Evolutionary conservation across 1,139 yeast species (phyloP).

Genomic region (Blastobotrys raffinosifermentans): DNA sequence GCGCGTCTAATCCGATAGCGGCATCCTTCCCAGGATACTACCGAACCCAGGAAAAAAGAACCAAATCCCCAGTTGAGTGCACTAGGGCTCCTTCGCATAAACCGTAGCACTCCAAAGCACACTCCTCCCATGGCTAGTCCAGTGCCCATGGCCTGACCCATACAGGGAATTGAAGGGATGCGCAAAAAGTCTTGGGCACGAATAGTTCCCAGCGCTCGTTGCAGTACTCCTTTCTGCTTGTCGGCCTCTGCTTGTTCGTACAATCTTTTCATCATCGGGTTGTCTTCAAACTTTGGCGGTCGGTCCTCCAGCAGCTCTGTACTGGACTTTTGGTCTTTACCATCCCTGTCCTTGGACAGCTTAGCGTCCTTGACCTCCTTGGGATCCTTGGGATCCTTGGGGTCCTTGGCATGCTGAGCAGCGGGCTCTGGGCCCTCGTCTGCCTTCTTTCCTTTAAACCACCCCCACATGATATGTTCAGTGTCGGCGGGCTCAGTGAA

Average conservation of each 20-base stretch:
- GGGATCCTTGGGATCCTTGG: too few relatives aligned
- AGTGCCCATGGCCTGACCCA: conserved; percentile 79
- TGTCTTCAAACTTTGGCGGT: conserved; percentile 32
- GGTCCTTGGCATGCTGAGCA: too few relatives aligned
- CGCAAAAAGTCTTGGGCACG: conserved; percentile 38
- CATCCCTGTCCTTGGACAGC: too few relatives aligned
- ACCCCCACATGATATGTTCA: too few relatives aligned
- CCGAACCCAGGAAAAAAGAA: conserved; percentile 72
- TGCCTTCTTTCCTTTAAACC: too few relatives aligned
- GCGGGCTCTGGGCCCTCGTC: too few relatives aligned
- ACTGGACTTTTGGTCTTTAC: too few relatives aligned
- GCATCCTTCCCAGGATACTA: conserved; percentile 93
- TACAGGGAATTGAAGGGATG: conserved; percentile 72
- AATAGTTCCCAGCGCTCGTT: conserved; percentile 4
- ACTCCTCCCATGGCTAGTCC: conserved; percentile 86
- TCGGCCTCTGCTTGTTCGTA: conserved; percentile 7
- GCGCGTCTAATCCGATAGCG: conserved; percentile 61
- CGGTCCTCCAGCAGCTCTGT: conserved; percentile 28
- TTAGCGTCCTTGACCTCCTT: too few relatives aligned
- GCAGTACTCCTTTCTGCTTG: conserved; percentile 4
- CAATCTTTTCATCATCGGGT: conserved; percentile 7
- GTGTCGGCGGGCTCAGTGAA: too few relatives aligned
- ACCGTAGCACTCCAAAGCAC: conserved; percentile 56
- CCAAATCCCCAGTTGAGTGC: conserved; percentile 81
- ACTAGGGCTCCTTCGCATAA: conserved; percentile 54